Base-by-base conservation (phyloP, 768 basidiomycete genomes). In the Termitomyces sp. region DNA sequence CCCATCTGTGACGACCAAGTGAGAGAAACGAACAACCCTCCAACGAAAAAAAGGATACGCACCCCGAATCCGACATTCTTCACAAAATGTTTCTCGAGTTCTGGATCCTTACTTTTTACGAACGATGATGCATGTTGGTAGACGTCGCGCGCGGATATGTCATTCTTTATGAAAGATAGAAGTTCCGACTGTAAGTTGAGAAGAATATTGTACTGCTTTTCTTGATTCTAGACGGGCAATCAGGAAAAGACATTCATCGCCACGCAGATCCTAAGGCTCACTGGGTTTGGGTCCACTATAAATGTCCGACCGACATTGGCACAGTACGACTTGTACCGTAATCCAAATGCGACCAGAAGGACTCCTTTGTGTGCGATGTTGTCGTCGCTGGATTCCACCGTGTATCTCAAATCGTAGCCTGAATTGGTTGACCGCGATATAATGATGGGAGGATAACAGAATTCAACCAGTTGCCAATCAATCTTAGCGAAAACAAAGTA, bases 381-480 rank as follows among this genome's bases (percentile, higher is more conserved):
- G 64, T 96, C 90, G 28, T 82, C 75, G 21, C 91, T 86, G 6
- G 95, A 94, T 68, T 93, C 87, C 0, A 92, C 93, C 1, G 87
- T 89, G 41, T 88, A 87, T 57, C 87, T 84, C 48, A 98, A 76
- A 68, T 98, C 96, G 68, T 96, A 98, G 7, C 91, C 90, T 10
- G 81, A 77, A 58, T 78, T 82, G 37, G 88, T 88, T 8, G 91
- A 89, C 42, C 87, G 88, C 6, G 95, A 98, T 63, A 98, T 96
- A 67, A 98, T 91, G 68, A 98, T 95, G 2, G 96, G 94, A 2
- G 91, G 84, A 70, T 96, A 98, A 63, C 91, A 90, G 72, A 95
- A 96, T 70, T 99, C 97, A 6, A 89, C 87, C 2, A 86, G 80
- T n/a, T 77, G 74, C 83, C 91, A 96, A 67, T 99, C 94, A 55